Conservation (phyloP, 257 asterid genomes). For the Salvia miltiorrhiza region DNA sequence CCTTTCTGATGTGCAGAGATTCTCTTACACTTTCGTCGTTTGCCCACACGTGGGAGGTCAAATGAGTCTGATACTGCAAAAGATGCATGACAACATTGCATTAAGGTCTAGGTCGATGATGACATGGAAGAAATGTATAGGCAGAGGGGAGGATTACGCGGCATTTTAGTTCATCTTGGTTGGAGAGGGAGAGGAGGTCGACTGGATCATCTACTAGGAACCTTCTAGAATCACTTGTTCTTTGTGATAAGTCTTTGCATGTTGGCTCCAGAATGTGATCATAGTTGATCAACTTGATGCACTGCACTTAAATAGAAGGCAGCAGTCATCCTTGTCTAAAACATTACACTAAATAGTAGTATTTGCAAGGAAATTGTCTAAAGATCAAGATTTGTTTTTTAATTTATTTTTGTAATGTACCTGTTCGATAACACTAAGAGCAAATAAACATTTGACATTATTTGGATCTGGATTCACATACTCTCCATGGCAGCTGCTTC, state of each 20-base stretch:
- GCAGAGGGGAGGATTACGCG: slow-evolving; percentile 27
- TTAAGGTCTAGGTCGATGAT: neutral
- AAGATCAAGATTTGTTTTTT: neutral
- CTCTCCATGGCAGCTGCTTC: slow-evolving; percentile 40
- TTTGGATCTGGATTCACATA: slow-evolving; percentile 33
- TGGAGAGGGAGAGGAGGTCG: slow-evolving; percentile 17
- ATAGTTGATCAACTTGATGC: neutral
- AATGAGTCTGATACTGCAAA: slow-evolving; percentile 27
- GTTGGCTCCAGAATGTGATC: slow-evolving; percentile 36
- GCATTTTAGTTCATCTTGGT: slow-evolving; percentile 23
- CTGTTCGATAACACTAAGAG: slow-evolving; percentile 27
- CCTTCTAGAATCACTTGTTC: neutral
- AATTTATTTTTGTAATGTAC: neutral
- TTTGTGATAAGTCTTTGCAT: slow-evolving; percentile 24
- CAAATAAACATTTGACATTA: slow-evolving; percentile 28
- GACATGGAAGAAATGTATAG: neutral
- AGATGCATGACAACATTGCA: neutral
- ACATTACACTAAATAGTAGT: neutral
- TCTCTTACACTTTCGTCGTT: slow-evolving; percentile 35
- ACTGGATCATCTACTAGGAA: slow-evolving; percentile 21
- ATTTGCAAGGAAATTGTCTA: neutral
- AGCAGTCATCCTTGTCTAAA: neutral
- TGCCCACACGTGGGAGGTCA: slow-evolving; percentile 35
- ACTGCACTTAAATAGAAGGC: slow-evolving; percentile 19
- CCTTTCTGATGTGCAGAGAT: slow-evolving; percentile 46